Evolutionary conservation across 495 filamentous ascomycete species (phyloP), one percentile per base, ranked within the genome.

Genomic region (Trichoderma erinaceum): DNA sequence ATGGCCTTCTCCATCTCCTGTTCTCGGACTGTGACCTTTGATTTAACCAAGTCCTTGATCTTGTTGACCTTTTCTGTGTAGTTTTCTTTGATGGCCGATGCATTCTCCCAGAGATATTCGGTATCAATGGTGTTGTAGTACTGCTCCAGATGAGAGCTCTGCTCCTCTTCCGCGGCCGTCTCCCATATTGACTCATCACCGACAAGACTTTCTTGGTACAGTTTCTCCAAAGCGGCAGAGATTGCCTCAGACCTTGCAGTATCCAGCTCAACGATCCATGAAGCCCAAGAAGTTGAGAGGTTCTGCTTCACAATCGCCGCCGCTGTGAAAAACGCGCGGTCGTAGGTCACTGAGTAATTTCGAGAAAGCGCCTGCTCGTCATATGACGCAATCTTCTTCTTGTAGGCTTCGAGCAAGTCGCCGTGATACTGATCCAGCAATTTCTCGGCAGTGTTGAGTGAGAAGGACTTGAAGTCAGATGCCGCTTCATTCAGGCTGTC

Each of bases 11-110:
- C 56, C 23, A 61, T 61, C 56, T 61, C 27, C 56, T 61, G 25
- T 10, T 32, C 56, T 18, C 56, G 56, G 0, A 61, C 56, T 11
- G 23, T 32, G 11, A 61, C 25, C 56, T 61, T 61, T 32, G 56
- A 18, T 11, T 12, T 32, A 0, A 61, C 56, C 10, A 61, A 25
- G 25, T 61, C 29, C 56, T 61, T 61, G 56, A 13, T 25, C 10
- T 61, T 61, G 23, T 61, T 32, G 56, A 32, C 56, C 56, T 61
- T 61, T 61, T 61, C 56, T 18, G 56, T 18, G 56, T 61, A 61
- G 16, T 32, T 61, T 7, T 29, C 25, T 13, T 61, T 61, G 56
- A 61, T 61, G 11, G 56, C 56, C 56, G 10, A 23, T 29, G 56
- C 56, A 32, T 61, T 61, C 11, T 61, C 56, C 56, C 56, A 61